phyloP scores from a whole-genome alignment of 768 basidiomycete species.

The Psilocybe subaeruginosa region DNA sequence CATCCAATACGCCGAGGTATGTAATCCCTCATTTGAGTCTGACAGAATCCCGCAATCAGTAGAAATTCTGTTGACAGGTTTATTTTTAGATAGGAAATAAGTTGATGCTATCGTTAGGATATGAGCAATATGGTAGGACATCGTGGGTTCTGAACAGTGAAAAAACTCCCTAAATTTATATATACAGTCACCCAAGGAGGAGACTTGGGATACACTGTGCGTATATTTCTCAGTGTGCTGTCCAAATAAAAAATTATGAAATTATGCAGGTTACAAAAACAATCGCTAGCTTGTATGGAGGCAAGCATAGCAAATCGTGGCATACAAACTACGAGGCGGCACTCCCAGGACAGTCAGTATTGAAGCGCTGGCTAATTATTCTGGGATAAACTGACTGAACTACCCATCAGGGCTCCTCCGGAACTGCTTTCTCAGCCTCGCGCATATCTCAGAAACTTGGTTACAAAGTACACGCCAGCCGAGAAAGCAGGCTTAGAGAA shows the following conservation, averaged over 20 bases:
- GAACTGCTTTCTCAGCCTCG: conserved; percentile 25
- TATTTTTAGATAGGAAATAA: conserved; percentile 38
- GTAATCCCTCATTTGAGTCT: neutral
- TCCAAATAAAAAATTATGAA: too few species aligned
- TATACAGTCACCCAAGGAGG: conserved; percentile 48
- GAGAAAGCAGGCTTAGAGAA: conserved; percentile 38
- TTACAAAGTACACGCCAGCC: conserved; percentile 28
- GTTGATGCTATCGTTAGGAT: conserved; percentile 53
- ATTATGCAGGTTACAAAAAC: conserved; percentile 26
- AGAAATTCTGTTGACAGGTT: conserved; percentile 36
- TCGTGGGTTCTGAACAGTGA: neutral
- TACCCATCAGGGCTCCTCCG: conserved; percentile 13
- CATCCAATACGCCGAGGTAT: conserved; percentile 50
- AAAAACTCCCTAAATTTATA: neutral
- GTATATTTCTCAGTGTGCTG: neutral
- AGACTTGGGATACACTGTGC: conserved; percentile 48
- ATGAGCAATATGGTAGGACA: conserved; percentile 49
- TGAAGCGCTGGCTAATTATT: neutral
- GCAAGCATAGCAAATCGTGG: conserved; percentile 49
- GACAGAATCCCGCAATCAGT: conserved; percentile 40
- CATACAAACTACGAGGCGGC: conserved; percentile 43
- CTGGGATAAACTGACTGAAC: neutral
- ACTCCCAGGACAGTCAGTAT: neutral
- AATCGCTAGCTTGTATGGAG: conserved; percentile 31
- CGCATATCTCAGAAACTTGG: conserved; percentile 24